Evolutionary conservation across 108 stramenopile species (phyloP).

Genomic region (Cyclotella distinguenda): DNA sequence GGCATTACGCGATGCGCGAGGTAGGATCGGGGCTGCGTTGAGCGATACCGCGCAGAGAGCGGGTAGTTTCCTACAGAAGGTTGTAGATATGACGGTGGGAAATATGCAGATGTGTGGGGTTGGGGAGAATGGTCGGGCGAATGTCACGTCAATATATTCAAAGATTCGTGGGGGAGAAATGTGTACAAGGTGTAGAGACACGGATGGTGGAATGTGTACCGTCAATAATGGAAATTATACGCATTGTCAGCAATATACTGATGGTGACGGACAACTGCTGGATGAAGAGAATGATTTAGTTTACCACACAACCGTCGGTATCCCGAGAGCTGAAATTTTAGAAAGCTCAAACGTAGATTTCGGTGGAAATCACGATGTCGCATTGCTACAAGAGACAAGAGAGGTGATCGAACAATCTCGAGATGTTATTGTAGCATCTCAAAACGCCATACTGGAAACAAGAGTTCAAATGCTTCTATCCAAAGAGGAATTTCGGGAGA

Average conservation of each 20-base stretch:
- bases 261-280: too few species aligned
- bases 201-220: not conserved
- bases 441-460: conserved; percentile 2
- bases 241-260: not conserved
- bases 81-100: not conserved
- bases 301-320: not conserved
- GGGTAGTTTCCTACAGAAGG: not conserved
- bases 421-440: not conserved
- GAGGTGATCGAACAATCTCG: conserved; percentile 7
- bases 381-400: not conserved
- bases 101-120: not conserved
- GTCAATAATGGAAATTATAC: not conserved
- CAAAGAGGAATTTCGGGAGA: not conserved
- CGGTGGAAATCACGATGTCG: not conserved
- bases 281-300: not conserved
- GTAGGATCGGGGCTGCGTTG: not conserved
- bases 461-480: not conserved
- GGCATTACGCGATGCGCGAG: not conserved
- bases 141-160: not conserved
- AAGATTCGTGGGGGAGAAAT: not conserved
- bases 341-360: not conserved
- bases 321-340: too few species aligned
- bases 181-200: not conserved
- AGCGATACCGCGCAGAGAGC: not conserved
- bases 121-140: not conserved